phyloP scores from a whole-genome alignment of 2,329 filamentous ascomycete species.

The Dendryphion nanum region DNA sequence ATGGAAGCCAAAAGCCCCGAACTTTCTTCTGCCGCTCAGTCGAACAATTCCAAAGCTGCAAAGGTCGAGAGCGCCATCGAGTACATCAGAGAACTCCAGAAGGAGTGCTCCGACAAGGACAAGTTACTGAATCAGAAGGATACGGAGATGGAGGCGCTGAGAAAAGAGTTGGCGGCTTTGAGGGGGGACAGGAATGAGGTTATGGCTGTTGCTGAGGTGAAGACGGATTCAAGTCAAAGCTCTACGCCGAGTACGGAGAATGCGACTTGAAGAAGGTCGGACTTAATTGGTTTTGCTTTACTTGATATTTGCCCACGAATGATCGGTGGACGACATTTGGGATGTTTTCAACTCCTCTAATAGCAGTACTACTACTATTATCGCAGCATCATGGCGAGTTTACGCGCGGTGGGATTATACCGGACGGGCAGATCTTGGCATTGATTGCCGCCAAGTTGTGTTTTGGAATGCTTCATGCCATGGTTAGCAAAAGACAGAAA shows the following conservation, averaged over 20 bases:
- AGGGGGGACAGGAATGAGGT: slow-evolving; percentile 8
- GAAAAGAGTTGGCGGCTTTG: slow-evolving; percentile 51
- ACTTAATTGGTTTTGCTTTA: no score
- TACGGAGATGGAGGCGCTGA: slow-evolving; percentile 52
- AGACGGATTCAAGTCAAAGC: not conserved
- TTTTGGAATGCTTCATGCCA: no score
- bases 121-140: slow-evolving; percentile 64
- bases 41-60: slow-evolving; percentile 75
- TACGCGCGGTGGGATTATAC: no score
- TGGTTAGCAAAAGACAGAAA: no score
- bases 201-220: not conserved
- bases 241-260: not conserved
- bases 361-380: no score
- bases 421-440: no score
- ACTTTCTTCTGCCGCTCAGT: slow-evolving; percentile 32
- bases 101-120: slow-evolving; percentile 67
- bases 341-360: no score
- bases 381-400: no score
- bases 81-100: slow-evolving; percentile 84
- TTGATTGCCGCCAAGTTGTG: no score
- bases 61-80: slow-evolving; percentile 97
- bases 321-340: no score
- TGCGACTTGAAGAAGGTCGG: not conserved
- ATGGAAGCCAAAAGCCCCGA: slow-evolving; percentile 36
- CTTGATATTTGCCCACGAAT: no score